Percentiles rank a stretch among this genome's conserved stretches.
These are phyloP conservation scores for Penicillium thymicola DNA, from an alignment of 2,329 filamentous ascomycete genomes.

Conservation along the genomic window DNA sequence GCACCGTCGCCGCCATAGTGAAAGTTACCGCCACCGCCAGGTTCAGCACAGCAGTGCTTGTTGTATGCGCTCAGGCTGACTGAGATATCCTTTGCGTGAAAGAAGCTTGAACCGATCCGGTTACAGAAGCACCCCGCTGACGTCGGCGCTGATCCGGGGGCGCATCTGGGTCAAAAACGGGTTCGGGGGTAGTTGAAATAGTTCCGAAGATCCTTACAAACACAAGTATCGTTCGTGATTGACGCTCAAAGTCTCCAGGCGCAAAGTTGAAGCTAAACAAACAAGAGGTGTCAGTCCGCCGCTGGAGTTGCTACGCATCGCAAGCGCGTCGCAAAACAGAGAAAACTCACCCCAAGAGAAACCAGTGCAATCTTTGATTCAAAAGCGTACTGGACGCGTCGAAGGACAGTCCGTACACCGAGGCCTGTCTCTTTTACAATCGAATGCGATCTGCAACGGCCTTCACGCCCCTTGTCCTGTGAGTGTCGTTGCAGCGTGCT, in stretches of 20 bases:
- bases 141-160: conserved; percentile 23
- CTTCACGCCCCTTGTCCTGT: conserved; percentile 32
- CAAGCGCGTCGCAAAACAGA: conserved; percentile 19
- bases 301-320: conserved; percentile 12
- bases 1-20: conserved; percentile 43
- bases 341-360: conserved; percentile 13
- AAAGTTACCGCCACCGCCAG: conserved; percentile 40
- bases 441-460: conserved; percentile 31
- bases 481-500: conserved; percentile 37
- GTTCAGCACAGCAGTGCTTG: conserved; percentile 21
- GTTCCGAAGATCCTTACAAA: neutral
- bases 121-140: conserved; percentile 31
- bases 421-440: conserved; percentile 25
- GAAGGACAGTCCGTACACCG: conserved; percentile 16
- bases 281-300: conserved; percentile 16
- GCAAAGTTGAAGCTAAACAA: conserved; percentile 18
- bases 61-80: conserved; percentile 8
- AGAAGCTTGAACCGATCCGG: conserved; percentile 25
- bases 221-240: neutral
- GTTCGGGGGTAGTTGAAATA: neutral
- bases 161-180: conserved; percentile 21
- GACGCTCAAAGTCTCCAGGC: conserved; percentile 7
- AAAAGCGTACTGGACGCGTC: conserved; percentile 30
- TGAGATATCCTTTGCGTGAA: conserved; percentile 9
- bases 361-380: conserved; percentile 1